Evolutionary conservation across 78 protist genomes (phyloP).

Genomic region (Thecamonas trahens): DNA sequence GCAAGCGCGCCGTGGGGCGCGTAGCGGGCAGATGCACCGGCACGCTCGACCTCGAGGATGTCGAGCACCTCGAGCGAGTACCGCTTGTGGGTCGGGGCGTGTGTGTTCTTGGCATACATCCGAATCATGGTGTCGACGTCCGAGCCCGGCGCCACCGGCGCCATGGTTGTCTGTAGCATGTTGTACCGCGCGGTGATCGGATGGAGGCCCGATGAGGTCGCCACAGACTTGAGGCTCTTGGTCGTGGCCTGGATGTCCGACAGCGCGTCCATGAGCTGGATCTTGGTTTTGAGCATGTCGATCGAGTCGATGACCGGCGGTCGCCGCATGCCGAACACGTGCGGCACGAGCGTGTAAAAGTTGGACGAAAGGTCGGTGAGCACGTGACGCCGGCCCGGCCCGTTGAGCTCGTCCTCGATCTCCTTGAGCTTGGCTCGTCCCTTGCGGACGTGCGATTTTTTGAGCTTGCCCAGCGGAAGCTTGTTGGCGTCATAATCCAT

Average conservation of each 20-base stretch:
- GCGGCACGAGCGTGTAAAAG: conserved; percentile 6
- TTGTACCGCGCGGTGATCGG: not conserved
- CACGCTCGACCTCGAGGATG: conserved; percentile 2
- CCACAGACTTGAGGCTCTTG: no score
- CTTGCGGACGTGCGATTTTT: no score
- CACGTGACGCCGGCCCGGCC: not conserved
- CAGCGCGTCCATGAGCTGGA: not conserved
- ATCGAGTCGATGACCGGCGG: not conserved
- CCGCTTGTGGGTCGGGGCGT: not conserved
- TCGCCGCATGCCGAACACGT: not conserved
- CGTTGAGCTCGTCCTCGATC: no score
- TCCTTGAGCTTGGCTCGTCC: no score
- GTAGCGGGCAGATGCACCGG: conserved; percentile 5
- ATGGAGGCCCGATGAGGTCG: not conserved
- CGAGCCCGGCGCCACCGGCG: not conserved
- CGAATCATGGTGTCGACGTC: not conserved
- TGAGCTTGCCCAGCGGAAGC: no score
- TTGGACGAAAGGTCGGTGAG: not conserved
- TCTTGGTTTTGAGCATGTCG: not conserved
- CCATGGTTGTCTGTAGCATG: not conserved
- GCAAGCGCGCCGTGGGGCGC: not conserved
- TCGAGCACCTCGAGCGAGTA: not conserved
- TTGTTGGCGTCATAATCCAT: no score
- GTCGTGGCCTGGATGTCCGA: not conserved
- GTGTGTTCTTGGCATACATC: not conserved